Percentiles rank a stretch among this genome's conserved stretches.
phyloP scores from a whole-genome alignment of 2,329 filamentous ascomycete genomes.

The Aspergillus pseudoterreus region DNA sequence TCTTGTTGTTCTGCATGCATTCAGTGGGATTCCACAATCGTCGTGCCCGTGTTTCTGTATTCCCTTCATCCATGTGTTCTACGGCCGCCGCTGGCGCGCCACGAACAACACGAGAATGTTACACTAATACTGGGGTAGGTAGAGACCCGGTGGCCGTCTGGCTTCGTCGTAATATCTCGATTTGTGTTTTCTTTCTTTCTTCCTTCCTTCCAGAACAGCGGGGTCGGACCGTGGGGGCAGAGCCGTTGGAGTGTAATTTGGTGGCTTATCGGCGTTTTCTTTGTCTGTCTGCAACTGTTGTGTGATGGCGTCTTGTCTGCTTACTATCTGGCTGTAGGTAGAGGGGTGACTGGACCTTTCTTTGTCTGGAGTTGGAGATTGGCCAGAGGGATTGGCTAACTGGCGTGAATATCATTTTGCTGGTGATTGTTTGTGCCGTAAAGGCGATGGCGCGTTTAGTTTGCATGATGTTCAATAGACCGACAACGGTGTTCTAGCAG shows the following conservation, averaged over 20 bases:
- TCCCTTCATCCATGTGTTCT: neutral
- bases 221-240: neutral
- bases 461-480: neutral
- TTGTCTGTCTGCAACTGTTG: neutral
- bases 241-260: neutral
- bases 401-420: too few relatives aligned
- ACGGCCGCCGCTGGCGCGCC: neutral
- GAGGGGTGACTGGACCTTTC: neutral
- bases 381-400: too few relatives aligned
- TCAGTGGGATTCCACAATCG: neutral
- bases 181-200: neutral
- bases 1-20: neutral
- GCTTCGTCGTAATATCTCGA: neutral
- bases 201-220: neutral
- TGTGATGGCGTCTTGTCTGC: neutral
- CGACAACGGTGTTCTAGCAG: neutral
- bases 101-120: neutral
- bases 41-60: neutral
- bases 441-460: too few relatives aligned
- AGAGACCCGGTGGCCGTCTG: neutral
- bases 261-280: slow-evolving; percentile 2
- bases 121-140: slow-evolving; percentile 12
- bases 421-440: too few relatives aligned
- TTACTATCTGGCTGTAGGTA: neutral
- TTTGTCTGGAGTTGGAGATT: neutral